phyloP scores from a whole-genome alignment of 1,284 basidiomycete species.

The Leccinum fallax region DNA sequence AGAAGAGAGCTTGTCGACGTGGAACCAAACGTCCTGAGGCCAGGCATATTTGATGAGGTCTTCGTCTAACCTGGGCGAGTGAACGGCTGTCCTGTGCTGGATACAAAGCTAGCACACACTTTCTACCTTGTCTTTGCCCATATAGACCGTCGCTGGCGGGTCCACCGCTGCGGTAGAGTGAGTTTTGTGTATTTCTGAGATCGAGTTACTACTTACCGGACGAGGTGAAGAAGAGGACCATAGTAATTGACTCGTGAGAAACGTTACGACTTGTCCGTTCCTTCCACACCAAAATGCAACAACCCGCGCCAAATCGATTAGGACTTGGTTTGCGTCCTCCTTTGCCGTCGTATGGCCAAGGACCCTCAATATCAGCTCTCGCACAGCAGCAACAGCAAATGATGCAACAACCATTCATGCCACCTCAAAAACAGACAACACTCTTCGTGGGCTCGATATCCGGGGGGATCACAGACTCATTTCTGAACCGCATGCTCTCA shows the following conservation, averaged over 20 bases:
- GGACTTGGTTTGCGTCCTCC: slow-evolving; percentile 84
- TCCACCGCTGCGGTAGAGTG: slow-evolving; percentile 42
- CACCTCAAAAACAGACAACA: slow-evolving; percentile 62
- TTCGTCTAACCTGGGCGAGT: slow-evolving; percentile 65
- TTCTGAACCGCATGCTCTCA: slow-evolving; percentile 75
- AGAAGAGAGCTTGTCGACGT: slow-evolving; percentile 90
- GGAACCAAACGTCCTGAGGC: slow-evolving; percentile 82
- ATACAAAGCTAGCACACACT: slow-evolving; percentile 56
- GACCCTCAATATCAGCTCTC: slow-evolving; percentile 84
- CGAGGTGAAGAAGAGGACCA: slow-evolving; percentile 76
- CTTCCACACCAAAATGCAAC: slow-evolving; percentile 55
- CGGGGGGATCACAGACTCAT: slow-evolving; percentile 83
- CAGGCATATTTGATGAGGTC: slow-evolving; percentile 92
- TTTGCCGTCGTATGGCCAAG: slow-evolving; percentile 82
- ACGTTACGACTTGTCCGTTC: not conserved
- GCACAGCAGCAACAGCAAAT: slow-evolving; percentile 77
- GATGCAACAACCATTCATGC: slow-evolving; percentile 56
- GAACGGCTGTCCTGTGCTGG: slow-evolving; percentile 10
- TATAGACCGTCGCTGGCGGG: slow-evolving; percentile 82
- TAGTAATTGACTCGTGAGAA: not conserved
- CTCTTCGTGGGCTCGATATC: slow-evolving; percentile 96
- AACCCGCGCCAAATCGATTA: slow-evolving; percentile 68
- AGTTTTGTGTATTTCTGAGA: not conserved
- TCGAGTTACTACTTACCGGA: slow-evolving; percentile 43
- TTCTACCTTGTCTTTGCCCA: slow-evolving; percentile 97